These are phyloP conservation scores for Dendryphion nanum DNA, from an alignment of 2,329 filamentous ascomycete species.

Conservation along the genomic window DNA sequence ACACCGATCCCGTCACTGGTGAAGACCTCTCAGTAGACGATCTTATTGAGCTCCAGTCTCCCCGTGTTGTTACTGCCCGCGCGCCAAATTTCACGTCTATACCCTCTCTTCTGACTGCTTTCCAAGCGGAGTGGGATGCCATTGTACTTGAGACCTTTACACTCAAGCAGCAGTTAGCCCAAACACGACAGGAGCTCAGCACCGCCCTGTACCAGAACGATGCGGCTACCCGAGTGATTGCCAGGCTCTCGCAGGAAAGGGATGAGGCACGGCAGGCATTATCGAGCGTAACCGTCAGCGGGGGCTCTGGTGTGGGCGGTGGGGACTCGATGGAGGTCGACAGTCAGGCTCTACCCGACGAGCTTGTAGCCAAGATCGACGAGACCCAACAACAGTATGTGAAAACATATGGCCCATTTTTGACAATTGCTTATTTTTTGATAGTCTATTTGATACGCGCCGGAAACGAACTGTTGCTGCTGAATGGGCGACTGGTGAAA, in stretches of 20 bases:
- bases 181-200: slow-evolving; percentile 89
- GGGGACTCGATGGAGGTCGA: slow-evolving; percentile 95
- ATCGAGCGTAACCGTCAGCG: slow-evolving; percentile 76
- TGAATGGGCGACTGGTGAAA: slow-evolving; percentile 77
- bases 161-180: slow-evolving; percentile 81
- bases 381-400: slow-evolving; percentile 76
- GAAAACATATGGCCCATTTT: neutral
- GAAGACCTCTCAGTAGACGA: slow-evolving; percentile 82
- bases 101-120: slow-evolving; percentile 86
- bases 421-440: slow-evolving; percentile 13
- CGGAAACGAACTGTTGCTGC: slow-evolving; percentile 85
- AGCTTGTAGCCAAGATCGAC: slow-evolving; percentile 71
- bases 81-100: slow-evolving; percentile 95
- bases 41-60: slow-evolving; percentile 80
- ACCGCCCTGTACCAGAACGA: slow-evolving; percentile 96
- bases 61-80: slow-evolving; percentile 80
- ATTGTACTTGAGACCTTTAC: slow-evolving; percentile 89
- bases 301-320: slow-evolving; percentile 49
- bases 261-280: slow-evolving; percentile 90
- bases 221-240: slow-evolving; percentile 93
- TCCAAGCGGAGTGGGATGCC: slow-evolving; percentile 98
- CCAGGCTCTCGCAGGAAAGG: slow-evolving; percentile 82
- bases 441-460: slow-evolving; percentile 79
- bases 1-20: slow-evolving; percentile 86
- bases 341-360: slow-evolving; percentile 70